Conservation (phyloP, 1,139 yeast genomes). For the Blastobotrys aristatus region DNA sequence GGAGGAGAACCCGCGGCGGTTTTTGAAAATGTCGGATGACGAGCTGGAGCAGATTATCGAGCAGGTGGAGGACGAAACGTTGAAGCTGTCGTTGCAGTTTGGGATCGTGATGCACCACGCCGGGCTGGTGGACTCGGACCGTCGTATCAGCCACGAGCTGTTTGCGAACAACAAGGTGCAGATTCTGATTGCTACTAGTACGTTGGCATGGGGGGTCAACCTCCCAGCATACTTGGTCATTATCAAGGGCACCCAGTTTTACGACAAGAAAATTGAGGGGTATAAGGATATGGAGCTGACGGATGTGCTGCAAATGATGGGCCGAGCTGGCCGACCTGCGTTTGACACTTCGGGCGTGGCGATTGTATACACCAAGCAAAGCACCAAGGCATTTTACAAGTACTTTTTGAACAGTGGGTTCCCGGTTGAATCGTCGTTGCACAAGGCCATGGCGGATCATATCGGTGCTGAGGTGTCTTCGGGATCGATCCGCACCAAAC, state of each 20-base stretch:
- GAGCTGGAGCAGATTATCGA: constrained; percentile 63
- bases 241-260: constrained; percentile 88
- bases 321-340: constrained; percentile 95
- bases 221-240: constrained; percentile 92
- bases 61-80: constrained; percentile 82
- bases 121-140: constrained; percentile 86
- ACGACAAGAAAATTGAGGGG: constrained; percentile 75
- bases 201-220: constrained; percentile 97
- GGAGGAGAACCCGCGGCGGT: constrained; percentile 89
- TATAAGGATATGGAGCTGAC: constrained; percentile 89
- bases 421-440: constrained; percentile 95
- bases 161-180: constrained; percentile 86
- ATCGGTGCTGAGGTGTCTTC: constrained; percentile 94
- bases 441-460: constrained; percentile 89
- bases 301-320: constrained; percentile 87
- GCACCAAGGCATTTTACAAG: constrained; percentile 87
- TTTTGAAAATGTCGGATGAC: constrained; percentile 68
- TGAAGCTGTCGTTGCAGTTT: constrained; percentile 77
- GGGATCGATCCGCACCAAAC: constrained; percentile 75
- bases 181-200: constrained; percentile 87
- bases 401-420: constrained; percentile 93
- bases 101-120: constrained; percentile 99
- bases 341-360: constrained; percentile 95
- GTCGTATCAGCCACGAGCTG: constrained; percentile 78
- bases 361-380: constrained; percentile 86